Percentiles rank a stretch among this genome's conserved stretches.
phyloP scores from a whole-genome alignment of 768 basidiomycete species.

The Tylopilus sp. region DNA sequence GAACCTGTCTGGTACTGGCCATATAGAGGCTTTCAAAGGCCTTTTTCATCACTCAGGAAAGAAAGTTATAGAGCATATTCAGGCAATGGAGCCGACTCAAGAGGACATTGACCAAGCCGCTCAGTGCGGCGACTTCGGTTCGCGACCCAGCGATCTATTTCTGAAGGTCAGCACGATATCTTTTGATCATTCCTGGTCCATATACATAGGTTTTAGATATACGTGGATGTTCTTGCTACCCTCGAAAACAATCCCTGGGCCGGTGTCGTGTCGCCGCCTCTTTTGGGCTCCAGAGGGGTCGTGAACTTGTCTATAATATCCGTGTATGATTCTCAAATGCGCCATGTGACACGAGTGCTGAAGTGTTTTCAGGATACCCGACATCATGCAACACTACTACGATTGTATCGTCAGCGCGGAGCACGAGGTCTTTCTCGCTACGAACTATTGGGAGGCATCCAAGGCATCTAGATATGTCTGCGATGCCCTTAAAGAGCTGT shows the following conservation, averaged over 20 bases:
- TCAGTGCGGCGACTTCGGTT: slow-evolving; percentile 50
- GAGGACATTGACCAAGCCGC: slow-evolving; percentile 46
- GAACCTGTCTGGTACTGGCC: slow-evolving; percentile 17
- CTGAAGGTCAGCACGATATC: slow-evolving; percentile 43
- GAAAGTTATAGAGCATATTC: slow-evolving; percentile 19
- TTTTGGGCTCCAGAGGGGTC: slow-evolving; percentile 61
- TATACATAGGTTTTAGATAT: slow-evolving; percentile 42
- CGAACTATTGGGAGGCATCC: slow-evolving; percentile 58
- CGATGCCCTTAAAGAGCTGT: slow-evolving; percentile 51
- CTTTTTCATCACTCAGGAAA: slow-evolving; percentile 18
- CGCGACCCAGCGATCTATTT: slow-evolving; percentile 56
- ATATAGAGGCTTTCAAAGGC: slow-evolving; percentile 18
- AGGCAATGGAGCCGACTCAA: slow-evolving; percentile 26
- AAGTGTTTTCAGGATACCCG: slow-evolving; percentile 48
- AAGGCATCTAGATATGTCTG: slow-evolving; percentile 49
- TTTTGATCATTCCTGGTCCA: neutral
- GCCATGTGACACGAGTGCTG: slow-evolving; percentile 3
- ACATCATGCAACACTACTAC: slow-evolving; percentile 69
- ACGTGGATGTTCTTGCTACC: slow-evolving; percentile 56
- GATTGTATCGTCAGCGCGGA: slow-evolving; percentile 59
- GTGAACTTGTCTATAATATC: slow-evolving; percentile 62
- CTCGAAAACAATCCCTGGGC: slow-evolving; percentile 53
- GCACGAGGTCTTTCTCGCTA: slow-evolving; percentile 63
- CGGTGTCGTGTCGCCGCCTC: slow-evolving; percentile 56
- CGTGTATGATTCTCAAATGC: slow-evolving; percentile 32